Base-by-base conservation (phyloP, 2,329 filamentous ascomycete genomes). In the Neopestalotiopsis sp. region DNA sequence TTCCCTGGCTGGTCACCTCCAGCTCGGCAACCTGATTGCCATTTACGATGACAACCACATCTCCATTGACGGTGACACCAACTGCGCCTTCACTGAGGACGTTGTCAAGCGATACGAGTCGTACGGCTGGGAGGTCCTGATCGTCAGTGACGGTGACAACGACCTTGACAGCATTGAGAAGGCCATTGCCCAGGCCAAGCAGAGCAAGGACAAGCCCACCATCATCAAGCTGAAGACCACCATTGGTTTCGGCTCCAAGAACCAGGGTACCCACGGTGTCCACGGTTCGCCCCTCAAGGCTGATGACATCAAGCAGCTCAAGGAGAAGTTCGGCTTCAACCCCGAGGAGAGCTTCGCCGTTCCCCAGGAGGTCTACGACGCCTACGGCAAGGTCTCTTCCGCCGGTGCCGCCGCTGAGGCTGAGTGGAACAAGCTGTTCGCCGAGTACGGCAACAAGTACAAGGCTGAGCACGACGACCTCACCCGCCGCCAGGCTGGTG, bases 11-110 rank as follows among this genome's bases (percentile, higher is more conserved):
- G 96, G 96, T 80, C 96, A 99, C 87, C 89, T 98, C 83, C 93
- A 98, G 89, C 91, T 99, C 74, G 96, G 95, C 81, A 99, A 98
- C 89, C 88, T 99, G 79, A 98, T 98, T 84, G 91, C 90, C 83
- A 89, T 99, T 84, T 99, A 95, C 84, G 96, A 99, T 81, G 96
- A 99, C 88, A 99, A 99, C 90, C 93, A 97, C 83, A 98, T 99
- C 80, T 97, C 88, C 77, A 91, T 91, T 80, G 96, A 99, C 80
- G 96, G 96, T 83, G 92, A 97, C 88, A 98, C 93, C 85, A 96
- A 96, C 86, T 91, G 90, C 79, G 92, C 96, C 75, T 98, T 99
- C 88, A 99, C 96, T 70, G 96, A 99, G 87, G 95, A 99, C 77
- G 95, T 98, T 71, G 82, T 88, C 78, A 96, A 97, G 90, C 91